These are phyloP conservation scores for Vitis rotundifolia DNA, from an alignment of 164 flowering plant genomes.

Conservation along the genomic window DNA sequence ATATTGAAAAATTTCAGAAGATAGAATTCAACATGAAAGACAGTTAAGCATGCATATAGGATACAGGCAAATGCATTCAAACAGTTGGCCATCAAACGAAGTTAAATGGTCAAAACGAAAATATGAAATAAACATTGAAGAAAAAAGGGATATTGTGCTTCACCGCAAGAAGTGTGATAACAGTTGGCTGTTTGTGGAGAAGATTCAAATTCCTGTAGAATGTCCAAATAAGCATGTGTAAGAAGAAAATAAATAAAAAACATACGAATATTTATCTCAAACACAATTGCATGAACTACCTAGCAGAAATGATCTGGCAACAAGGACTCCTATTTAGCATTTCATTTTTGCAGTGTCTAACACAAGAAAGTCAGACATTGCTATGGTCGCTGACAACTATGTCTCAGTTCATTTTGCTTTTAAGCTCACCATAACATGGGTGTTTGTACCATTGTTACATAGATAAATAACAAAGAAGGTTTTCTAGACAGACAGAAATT, in stretches of 20 bases:
- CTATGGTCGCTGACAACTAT: not conserved
- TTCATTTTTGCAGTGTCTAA: too few relatives aligned
- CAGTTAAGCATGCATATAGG: too few relatives aligned
- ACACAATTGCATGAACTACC: too few relatives aligned
- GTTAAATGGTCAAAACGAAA: not conserved
- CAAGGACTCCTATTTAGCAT: too few relatives aligned
- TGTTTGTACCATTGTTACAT: not conserved
- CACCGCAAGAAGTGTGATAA: conserved; percentile 72
- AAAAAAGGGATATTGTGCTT: conserved; percentile 6
- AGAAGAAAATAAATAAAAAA: not conserved
- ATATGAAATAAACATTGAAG: not conserved
- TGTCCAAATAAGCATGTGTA: not conserved
- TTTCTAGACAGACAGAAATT: conserved; percentile 16
- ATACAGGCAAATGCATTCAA: too few relatives aligned
- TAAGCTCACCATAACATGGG: not conserved
- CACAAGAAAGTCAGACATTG: not conserved
- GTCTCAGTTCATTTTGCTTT: not conserved
- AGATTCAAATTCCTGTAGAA: conserved; percentile 70
- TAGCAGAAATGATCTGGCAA: too few relatives aligned
- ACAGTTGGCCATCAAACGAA: too few relatives aligned
- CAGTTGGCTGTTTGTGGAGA: conserved; percentile 47
- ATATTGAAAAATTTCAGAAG: too few relatives aligned
- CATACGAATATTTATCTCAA: not conserved
- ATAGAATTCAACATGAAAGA: too few relatives aligned
- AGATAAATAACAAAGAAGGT: conserved; percentile 1